These are phyloP conservation scores for Citrullus mucosospermus DNA, from an alignment of 306 rosid species.

Conservation along the genomic window DNA sequence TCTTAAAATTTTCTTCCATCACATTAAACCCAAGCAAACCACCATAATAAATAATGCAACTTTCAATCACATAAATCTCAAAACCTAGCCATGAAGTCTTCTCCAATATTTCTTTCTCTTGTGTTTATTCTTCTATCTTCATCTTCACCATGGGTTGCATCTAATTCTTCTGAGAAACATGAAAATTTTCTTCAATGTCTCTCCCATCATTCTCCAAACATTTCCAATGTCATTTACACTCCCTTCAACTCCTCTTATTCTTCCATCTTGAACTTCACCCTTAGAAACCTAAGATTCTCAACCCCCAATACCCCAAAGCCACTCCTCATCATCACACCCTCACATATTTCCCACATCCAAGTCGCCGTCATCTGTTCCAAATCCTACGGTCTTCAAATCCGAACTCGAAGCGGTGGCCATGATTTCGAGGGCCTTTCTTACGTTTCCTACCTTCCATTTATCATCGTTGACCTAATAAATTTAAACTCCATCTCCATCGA, in stretches of 20 bases:
- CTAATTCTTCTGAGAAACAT: background rate
- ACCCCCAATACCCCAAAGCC: background rate
- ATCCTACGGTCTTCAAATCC: background rate
- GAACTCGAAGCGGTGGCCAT: background rate
- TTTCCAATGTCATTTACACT: background rate
- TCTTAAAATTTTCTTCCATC: too few relatives aligned
- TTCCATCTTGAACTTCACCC: background rate
- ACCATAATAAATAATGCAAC: too few relatives aligned
- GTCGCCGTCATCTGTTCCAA: background rate
- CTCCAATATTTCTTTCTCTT: background rate
- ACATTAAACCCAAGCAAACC: too few relatives aligned
- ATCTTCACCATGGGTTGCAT: background rate
- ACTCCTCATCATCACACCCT: background rate
- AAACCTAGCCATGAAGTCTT: background rate
- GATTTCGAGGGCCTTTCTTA: conserved; percentile 1
- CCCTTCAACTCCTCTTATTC: background rate
- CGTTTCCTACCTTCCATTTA: background rate
- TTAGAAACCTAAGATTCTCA: background rate
- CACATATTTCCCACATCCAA: background rate
- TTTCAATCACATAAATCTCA: background rate
- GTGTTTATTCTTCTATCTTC: background rate
- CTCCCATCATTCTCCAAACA: background rate
- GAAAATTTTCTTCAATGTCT: background rate
- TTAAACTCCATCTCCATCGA: conserved; percentile 2
- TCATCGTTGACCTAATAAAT: conserved; percentile 29